Evolutionary conservation across 2,329 filamentous ascomycete genomes (phyloP).

Genomic region (Aureobasidium sp.): DNA sequence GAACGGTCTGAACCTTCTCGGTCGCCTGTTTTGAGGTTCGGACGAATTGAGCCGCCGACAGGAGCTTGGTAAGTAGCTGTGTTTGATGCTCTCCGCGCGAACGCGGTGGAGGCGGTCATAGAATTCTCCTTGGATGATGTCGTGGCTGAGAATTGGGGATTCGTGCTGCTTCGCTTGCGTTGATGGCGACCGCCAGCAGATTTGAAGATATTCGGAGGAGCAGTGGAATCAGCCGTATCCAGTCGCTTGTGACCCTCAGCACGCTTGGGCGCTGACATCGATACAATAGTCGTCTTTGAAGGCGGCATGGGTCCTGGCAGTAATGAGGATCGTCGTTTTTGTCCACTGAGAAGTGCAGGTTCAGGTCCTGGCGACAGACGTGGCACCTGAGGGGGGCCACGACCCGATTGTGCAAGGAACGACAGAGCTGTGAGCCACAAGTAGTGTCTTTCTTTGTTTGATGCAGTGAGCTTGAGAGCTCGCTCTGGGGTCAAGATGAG

Average conservation of each 20-base stretch:
- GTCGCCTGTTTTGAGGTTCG: slow-evolving; percentile 28
- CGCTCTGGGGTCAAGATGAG: slow-evolving; percentile 87
- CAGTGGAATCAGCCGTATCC: slow-evolving; percentile 49
- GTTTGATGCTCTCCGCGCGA: slow-evolving; percentile 2
- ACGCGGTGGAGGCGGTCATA: background rate
- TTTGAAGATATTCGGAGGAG: slow-evolving; percentile 63
- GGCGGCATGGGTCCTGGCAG: slow-evolving; percentile 25
- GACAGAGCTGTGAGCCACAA: slow-evolving; percentile 91
- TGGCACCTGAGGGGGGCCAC: slow-evolving; percentile 52
- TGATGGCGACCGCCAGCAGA: slow-evolving; percentile 56
- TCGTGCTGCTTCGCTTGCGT: slow-evolving; percentile 84
- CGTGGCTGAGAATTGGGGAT: slow-evolving; percentile 53
- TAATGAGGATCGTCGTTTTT: slow-evolving; percentile 20
- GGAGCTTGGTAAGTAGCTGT: slow-evolving; percentile 42
- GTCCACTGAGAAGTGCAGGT: slow-evolving; percentile 13
- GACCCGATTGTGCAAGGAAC: slow-evolving; percentile 84
- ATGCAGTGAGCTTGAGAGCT: slow-evolving; percentile 89
- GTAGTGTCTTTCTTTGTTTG: slow-evolving; percentile 76
- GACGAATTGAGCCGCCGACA: slow-evolving; percentile 61
- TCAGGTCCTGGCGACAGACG: slow-evolving; percentile 23
- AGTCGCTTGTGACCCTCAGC: slow-evolving; percentile 18
- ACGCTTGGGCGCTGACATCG: slow-evolving; percentile 18
- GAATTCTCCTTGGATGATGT: slow-evolving; percentile 40
- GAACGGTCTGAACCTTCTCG: slow-evolving; percentile 19
- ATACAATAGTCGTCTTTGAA: slow-evolving; percentile 5